Percentiles rank a stretch among this genome's conserved stretches.
phyloP scores from a whole-genome alignment of 176 grass and related monocot species.

The Avena insularis region DNA sequence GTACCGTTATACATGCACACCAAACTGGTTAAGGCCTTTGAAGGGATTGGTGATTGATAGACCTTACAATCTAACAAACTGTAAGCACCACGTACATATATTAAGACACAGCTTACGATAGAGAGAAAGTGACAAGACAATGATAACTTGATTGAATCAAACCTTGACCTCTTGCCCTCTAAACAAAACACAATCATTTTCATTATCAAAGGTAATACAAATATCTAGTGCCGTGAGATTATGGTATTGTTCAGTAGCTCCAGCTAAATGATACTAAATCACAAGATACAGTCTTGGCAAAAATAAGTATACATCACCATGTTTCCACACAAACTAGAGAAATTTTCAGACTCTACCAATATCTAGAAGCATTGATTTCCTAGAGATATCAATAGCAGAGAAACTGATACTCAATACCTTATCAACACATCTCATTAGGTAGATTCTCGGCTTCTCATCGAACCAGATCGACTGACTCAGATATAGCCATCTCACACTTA shows the following conservation, averaged over 20 bases:
- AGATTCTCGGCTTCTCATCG: background rate
- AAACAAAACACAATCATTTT: conserved; percentile 8
- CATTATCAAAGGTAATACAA: background rate
- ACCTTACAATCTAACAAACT: background rate
- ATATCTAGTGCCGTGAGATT: background rate
- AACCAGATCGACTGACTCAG: background rate
- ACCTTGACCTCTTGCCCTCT: conserved; percentile 21
- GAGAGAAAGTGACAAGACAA: conserved; percentile 22
- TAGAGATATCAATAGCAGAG: background rate
- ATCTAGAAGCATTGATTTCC: background rate
- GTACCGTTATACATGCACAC: conserved; percentile 17
- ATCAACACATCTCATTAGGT: background rate
- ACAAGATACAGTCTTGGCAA: background rate
- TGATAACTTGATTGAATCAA: background rate
- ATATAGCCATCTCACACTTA: background rate
- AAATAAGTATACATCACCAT: background rate
- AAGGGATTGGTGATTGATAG: conserved; percentile 40
- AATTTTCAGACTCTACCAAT: background rate
- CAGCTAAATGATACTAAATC: background rate
- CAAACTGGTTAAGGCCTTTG: conserved; percentile 35
- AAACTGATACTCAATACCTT: background rate
- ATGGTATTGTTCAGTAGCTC: background rate
- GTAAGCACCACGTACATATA: background rate
- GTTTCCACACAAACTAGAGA: background rate
- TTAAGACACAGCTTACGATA: conserved; percentile 1